Conservation (phyloP, 768 basidiomycete genomes). For the Mycena leptocephala region DNA sequence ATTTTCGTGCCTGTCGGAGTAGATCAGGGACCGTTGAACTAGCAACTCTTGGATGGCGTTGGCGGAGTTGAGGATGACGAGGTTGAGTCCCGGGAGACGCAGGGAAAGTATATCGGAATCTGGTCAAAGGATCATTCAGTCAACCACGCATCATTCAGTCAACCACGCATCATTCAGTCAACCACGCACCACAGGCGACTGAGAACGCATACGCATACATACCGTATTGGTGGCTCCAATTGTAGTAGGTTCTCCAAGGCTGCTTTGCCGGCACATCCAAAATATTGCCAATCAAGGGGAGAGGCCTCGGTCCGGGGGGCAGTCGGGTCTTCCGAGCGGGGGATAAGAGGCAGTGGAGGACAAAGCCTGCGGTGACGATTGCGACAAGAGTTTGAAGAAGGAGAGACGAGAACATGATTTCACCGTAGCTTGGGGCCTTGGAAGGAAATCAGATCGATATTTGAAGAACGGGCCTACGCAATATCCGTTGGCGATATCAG, state of each 20-base stretch:
- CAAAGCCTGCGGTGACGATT: neutral
- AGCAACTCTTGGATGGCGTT: neutral
- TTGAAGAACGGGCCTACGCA: neutral
- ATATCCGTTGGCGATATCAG: neutral
- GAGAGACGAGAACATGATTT: neutral
- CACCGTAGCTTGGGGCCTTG: neutral
- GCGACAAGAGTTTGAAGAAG: neutral
- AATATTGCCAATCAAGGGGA: neutral
- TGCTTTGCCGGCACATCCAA: neutral
- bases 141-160: too few species aligned
- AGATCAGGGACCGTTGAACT: neutral
- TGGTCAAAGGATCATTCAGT: neutral
- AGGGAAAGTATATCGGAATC: neutral
- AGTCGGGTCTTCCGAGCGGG: neutral
- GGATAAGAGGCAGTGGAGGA: neutral
- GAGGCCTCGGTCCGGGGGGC: neutral
- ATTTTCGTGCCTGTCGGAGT: neutral
- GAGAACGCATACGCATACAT: neutral
- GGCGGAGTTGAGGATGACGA: neutral
- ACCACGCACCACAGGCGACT: too few species aligned
- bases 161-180: too few species aligned
- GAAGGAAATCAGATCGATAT: neutral
- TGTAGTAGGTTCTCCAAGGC: neutral
- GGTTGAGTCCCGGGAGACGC: neutral
- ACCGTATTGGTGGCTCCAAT: neutral